Base-by-base conservation (phyloP, 2,329 filamentous ascomycete species). In the Penicillium sp. region DNA sequence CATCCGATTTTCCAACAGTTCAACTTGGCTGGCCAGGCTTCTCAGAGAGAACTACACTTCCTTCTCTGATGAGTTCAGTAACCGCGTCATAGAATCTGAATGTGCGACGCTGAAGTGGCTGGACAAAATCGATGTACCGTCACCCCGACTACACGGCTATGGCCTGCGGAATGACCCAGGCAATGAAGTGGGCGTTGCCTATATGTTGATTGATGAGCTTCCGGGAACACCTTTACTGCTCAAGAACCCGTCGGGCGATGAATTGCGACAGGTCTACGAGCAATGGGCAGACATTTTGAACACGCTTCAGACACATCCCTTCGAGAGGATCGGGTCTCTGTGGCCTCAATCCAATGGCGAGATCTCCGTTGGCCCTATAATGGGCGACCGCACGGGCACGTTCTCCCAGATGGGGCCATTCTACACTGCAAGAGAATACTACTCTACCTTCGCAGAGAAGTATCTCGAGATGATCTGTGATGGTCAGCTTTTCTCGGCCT, bases 181-280 rank as follows among this genome's bases (percentile, higher is more conserved):
- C 7, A 56, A 57, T 29, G 36, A 49, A 28, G 51, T 56, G 8
- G 55, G 51, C n/a, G 53, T 53, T 23, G 54, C 55, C 13, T 58
- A 51, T 23, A 56, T 56, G 47, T 38, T 57, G 14, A 55, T 58
- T 30, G 54, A 56, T 27, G 51, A 47, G 28, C 32, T 58, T 35
- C 48, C 54, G 11, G 51, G 56, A 13, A 43, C 17, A 17, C 50
- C 53, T 29, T 56, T 56, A 27, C 23, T 54, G 33, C 35, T 33
- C 1, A n/a, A 4, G 30, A 16, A 28, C 7, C 48, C 54, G 16
- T 50, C 53, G 4, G n/a, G 40, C 6, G 46, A 48, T 13, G 47
- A 56, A 36, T 42, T 29, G 26, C 21, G 37, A 7, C 44, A 55
- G 13, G 56, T 57, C 9, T 43, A 53, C 13, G 4, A 15, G 5